Evolutionary conservation across 2,329 filamentous ascomycete genomes (phyloP).

Genomic region (Myriosclerotinia scirpicola): DNA sequence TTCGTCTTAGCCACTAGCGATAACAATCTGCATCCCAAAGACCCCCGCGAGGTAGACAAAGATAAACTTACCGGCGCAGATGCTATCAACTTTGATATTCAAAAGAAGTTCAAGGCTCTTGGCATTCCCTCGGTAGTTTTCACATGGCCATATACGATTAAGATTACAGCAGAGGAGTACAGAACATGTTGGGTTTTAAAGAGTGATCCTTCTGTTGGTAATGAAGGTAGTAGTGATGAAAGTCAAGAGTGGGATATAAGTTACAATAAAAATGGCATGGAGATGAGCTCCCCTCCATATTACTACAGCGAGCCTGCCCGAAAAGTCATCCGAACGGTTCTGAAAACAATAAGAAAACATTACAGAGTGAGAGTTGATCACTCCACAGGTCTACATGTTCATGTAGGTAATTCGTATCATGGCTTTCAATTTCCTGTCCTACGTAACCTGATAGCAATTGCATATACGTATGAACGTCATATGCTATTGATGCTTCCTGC

Average conservation of each 20-base stretch:
- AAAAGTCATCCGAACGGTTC: constrained; percentile 20
- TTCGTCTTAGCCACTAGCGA: not conserved
- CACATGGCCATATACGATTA: too few species aligned
- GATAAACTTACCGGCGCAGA: too few species aligned
- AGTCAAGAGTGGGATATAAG: not conserved
- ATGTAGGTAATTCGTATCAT: constrained; percentile 36
- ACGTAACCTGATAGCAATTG: constrained; percentile 36
- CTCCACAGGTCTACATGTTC: constrained; percentile 38
- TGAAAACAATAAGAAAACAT: constrained; percentile 17
- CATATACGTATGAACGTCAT: constrained; percentile 35
- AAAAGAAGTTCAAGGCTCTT: not conserved
- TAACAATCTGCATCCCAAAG: not conserved
- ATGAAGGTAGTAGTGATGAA: too few species aligned
- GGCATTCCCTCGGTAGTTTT: not conserved
- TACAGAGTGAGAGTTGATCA: constrained; percentile 34
- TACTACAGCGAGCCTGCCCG: not conserved
- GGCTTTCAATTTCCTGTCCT: constrained; percentile 33
- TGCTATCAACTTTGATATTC: not conserved
- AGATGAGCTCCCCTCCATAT: not conserved
- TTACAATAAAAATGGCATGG: not conserved
- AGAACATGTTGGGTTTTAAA: not conserved
- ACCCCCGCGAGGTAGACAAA: not conserved
- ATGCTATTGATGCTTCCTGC: constrained; percentile 18
- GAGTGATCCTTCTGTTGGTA: not conserved
- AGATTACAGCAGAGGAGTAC: not conserved